Evolutionary conservation across 306 rosid species (phyloP), one percentile per base, ranked within the genome.

Genomic region (Morella rubra): DNA sequence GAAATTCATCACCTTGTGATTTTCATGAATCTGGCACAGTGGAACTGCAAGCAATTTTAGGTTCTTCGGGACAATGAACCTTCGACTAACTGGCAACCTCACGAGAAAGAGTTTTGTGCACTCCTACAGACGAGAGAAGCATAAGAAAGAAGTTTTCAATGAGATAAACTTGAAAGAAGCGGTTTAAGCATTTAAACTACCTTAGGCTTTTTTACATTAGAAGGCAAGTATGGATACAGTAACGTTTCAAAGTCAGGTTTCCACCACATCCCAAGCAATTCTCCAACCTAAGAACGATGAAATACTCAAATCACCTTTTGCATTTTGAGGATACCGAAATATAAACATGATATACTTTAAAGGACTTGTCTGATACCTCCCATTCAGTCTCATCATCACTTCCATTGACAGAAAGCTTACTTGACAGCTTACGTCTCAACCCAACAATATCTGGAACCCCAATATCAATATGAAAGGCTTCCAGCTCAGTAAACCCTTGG

Each of bases 201-300:
- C 98, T 94, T 94, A 19, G 93, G 92, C 37, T 55, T 80, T 78
- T 79, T 83, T 20, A 80, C 80, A 58, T 80, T 80, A 46, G 88
- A 87, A n/a, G 93, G 88, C 82, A 92, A 74, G 84, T 84, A 85
- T 18, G 91, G 95, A 60, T 81, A 82, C 74, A 79, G 83, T 80
- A 81, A 78, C n/a, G 96, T 78, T 76, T 89, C 96, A 15, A 90
- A 94, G 77, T 92, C 92, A 54, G 90, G 84, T 70, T 86, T 89
- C 97, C 97, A 90, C 97, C 95, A 92, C 87, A 83, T 86, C 75
- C 94, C 98, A 70, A 94, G 93, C 75, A 93, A 89, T 74, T 92
- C 96, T 19, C 91, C 90, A 49, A 94, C 95, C 98, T 94, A 72
- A 60, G 76, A 41, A 74, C 74, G 61, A 60, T 52, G 59, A 44